Evolutionary conservation across 768 basidiomycete species (phyloP), one percentile per base, ranked within the genome.

Genomic region (Russula griseocarnosa): DNA sequence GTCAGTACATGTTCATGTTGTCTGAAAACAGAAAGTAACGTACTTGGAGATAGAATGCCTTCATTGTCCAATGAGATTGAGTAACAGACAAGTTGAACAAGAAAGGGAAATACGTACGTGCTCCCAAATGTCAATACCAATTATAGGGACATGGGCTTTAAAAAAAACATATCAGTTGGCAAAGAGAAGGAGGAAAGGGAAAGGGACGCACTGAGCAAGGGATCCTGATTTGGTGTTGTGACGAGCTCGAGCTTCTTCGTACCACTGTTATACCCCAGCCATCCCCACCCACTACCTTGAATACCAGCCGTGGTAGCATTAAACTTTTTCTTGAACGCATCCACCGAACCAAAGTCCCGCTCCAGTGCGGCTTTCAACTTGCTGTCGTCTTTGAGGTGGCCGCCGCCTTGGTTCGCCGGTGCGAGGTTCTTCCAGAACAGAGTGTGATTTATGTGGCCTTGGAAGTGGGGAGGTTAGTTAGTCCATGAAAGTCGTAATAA

Each of bases 251-350:
- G 85, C 76, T 83, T 88, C 75, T 86, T 83, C 44, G 79, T 83
- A 28, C 72, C 68, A 16, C 81, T 62, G 73, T 88, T 88, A 73
- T 83, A 90, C 34, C 90, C 93, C 63, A 99, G 82, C 97, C 97
- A 99, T 51, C 95, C 96, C 97, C 97, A 99, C 3, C 97, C 97
- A 69, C 90, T 93, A 30, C 97, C 97, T 76, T 99, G 97, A 60
- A 99, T 89, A 58, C 82, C 94, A 36, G 89, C 93, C 26, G 96
- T 96, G 66, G 82, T 82, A 28, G 94, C 77, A 76, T 96, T 98
- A 75, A 98, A 83, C 66, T 82, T 80, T 70, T 86, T 87, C 81
- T 96, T 94, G 74, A 98, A 86, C 26, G 56, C 83, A 16, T 94
- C 94, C 58, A 98, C 77, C 3, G 88, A 88, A 14, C 95, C 94